Evolutionary conservation across 106 monocot genomes (phyloP), one percentile per base, ranked within the genome.

Genomic region (Cymbidium sinense): DNA sequence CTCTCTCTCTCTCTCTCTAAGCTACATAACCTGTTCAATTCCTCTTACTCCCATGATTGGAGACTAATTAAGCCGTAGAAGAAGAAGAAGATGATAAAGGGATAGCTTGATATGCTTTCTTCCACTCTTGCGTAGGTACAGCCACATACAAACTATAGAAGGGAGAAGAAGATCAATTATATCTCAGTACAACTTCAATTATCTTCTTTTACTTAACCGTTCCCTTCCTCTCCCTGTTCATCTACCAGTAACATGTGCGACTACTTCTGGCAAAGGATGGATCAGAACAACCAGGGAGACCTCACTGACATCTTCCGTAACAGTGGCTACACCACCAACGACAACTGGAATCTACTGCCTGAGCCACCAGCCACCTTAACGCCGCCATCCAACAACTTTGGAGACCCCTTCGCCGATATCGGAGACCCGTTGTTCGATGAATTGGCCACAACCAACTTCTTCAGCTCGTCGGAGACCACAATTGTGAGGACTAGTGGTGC

Each of bases 291-390:
- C 50, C 81, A 84, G 58, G 87, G 87, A 47, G 87, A 87, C 75
- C 84, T 87, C 30, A 58, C 84, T 1, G 87, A 87, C 70, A 70
- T 87, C 2, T 80, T 87, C 77, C 77, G 81, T 0, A 70, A 83
- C 41, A 41, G 5, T 27, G 41, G 23, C 44, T 27, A n/a, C 13
- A 19, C 74, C 65, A 21, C 50, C 23, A 35, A 20, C 75, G 51
- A 34, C 69, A 52, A 21, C 43, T 70, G 79, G 82, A 78, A 75
- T 12, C 58, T 82, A 21, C 78, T 77, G 1, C 27, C 41, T 0
- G 67, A 36, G 21, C 55, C 78, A 17, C 7, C 52, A 15, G 7
- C 67, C 2, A 2, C 31, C 52, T 78, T 80, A 62, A 43, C 75
- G 12, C 70, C 76, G 36, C 58, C 77, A 2, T 34, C 73, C 17